These are phyloP conservation scores for Porcisia deanei DNA, from an alignment of 208 protist genomes.

Conservation along the genomic window DNA sequence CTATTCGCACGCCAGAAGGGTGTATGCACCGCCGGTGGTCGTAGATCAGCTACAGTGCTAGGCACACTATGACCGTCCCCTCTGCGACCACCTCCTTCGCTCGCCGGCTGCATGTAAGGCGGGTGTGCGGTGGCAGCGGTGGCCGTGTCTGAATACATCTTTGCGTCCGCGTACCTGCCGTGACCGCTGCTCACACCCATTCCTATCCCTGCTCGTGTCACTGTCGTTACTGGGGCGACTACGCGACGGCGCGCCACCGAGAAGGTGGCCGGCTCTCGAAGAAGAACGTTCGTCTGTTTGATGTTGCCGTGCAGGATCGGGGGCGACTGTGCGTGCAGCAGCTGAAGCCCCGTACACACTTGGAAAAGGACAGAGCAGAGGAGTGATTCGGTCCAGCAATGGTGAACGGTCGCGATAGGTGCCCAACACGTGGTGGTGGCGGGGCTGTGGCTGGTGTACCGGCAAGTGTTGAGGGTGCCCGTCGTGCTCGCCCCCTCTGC, in stretches of 20 bases:
- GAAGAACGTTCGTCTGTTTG: slow-evolving; percentile 18
- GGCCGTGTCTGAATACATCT: not conserved
- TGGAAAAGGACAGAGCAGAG: slow-evolving; percentile 34
- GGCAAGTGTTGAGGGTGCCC: not conserved
- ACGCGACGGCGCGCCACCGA: slow-evolving; percentile 18
- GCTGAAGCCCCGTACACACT: slow-evolving; percentile 27
- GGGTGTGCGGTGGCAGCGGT: not conserved
- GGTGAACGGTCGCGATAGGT: not conserved
- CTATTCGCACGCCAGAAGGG: not conserved
- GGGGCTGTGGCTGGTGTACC: not conserved
- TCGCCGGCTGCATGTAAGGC: not conserved
- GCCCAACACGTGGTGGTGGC: not conserved
- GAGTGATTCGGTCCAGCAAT: slow-evolving; percentile 35
- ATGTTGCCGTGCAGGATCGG: slow-evolving; percentile 34
- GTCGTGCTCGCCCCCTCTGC: not conserved
- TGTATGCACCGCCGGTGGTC: not conserved
- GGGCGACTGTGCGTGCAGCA: slow-evolving; percentile 34
- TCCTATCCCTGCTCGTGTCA: not conserved
- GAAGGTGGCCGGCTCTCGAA: slow-evolving; percentile 23
- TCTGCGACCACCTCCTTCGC: not conserved
- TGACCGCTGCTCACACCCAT: not conserved
- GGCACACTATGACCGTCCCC: not conserved
- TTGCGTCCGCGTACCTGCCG: not conserved
- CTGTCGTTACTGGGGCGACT: not conserved
- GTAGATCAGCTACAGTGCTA: not conserved